A percentile compares a stretch with the other conserved stretches of the same genome.
Conservation (phyloP, 768 basidiomycete genomes). For the Termitomyces heimii region DNA sequence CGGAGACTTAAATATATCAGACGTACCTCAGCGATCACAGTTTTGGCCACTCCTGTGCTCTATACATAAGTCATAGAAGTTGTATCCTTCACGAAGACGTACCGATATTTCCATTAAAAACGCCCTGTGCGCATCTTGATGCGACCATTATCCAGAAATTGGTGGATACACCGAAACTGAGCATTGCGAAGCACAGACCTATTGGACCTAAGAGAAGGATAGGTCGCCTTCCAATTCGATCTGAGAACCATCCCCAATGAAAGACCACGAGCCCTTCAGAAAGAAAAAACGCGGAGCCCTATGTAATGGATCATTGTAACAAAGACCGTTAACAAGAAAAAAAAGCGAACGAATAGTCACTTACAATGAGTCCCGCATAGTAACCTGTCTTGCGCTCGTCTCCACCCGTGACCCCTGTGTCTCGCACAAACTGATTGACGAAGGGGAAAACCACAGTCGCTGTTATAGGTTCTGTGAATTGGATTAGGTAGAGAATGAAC, state of each 20-base stretch:
- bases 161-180: conserved; percentile 29
- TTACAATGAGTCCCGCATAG: conserved; percentile 42
- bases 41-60: conserved; percentile 34
- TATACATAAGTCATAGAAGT: not conserved
- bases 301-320: not conserved
- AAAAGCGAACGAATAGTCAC: not conserved
- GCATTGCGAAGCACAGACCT: conserved; percentile 25
- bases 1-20: not conserved
- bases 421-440: conserved; percentile 36
- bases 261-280: conserved; percentile 26
- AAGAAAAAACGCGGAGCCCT: conserved; percentile 32
- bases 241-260: conserved; percentile 29
- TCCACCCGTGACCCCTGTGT: conserved; percentile 37
- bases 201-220: conserved; percentile 27
- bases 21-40: conserved; percentile 38
- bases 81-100: conserved; percentile 11
- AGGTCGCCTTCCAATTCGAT: conserved; percentile 27
- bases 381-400: conserved; percentile 41
- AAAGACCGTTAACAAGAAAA: not conserved
- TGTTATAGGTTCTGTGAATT: conserved; percentile 38
- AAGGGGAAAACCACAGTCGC: conserved; percentile 42
- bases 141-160: conserved; percentile 16
- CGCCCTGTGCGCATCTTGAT: conserved; percentile 11
- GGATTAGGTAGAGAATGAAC: conserved; percentile 30
- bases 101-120: conserved; percentile 26